Evolutionary conservation across 164 flowering plant species (phyloP), one percentile per base, ranked within the genome.

Genomic region (Chimonanthus praecox): DNA sequence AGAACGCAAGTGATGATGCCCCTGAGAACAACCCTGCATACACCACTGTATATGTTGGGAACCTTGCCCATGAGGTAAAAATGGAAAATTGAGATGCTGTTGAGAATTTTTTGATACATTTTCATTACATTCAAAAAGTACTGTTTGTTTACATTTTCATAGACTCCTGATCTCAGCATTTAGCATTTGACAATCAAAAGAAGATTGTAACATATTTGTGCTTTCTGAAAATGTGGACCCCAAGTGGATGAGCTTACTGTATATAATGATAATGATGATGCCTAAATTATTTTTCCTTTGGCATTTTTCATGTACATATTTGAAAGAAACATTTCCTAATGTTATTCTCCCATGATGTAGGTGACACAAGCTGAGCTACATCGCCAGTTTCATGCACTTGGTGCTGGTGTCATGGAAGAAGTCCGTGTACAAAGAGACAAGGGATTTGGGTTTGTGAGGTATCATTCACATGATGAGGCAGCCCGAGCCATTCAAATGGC

Each of bases 371-470:
- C 85, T 76, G 99, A 96, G 66, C 94, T 94, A 21, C 99, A 96
- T 75, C 93, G 97, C 58, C 96, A 92, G 79, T 96, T 96, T 77
- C 90, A 96, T 82, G 75, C 82, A 16, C 89, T 96, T 74, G 97
- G 96, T 70, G 97, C 97, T 77, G 99, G 99, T 63, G 84, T 84
- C n/a, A 88, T 96, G 80, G 98, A 96, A 82, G 99, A 96, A 82
- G 97, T 96, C 45, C 85, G 98, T 10, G 80, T 96, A 47, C 98
- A 96, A 77, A 88, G 97, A 67, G 98, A 96, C 51, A 92, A 96
- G 73, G 99, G 99, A 16, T 96, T 96, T 88, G 99, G 99, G 54
- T 96, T 96, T 84, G 94, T 96, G 64, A 87, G 99, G 80, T 96
- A 87, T 84, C 88, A 87, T 64, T 83, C 91, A 58, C 99, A 96